Base-by-base conservation (phyloP, 371 early-diverging fungal genomes). In the Mucor saturninus region DNA sequence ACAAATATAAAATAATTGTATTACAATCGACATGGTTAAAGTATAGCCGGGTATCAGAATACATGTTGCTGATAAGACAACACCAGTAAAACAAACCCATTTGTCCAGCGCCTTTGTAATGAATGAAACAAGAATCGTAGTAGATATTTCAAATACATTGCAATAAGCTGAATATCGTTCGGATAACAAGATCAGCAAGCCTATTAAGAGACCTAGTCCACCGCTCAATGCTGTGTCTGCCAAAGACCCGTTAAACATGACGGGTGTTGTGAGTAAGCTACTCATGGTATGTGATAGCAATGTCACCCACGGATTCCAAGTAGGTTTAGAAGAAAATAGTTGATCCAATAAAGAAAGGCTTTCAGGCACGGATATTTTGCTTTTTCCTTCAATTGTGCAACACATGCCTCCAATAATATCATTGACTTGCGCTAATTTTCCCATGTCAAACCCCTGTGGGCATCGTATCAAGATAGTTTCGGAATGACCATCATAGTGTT, bases 11-110 rank as follows among this genome's bases (percentile, higher is more conserved):
- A 21, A 21, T 21, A 21, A 21, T 21, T 21, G 21, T 21, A 21
- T 21, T 71, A 92, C 88, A 64, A 93, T 86, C 30, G 87, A 70
- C 51, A 85, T 82, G 1, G 93, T 91, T 10, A 94, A 72, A 0
- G 81, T 75, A 39, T 86, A 79, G 7, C 91, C 91, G 1, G 90
- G 91, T 21, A 91, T 77, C 55, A 89, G 65, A 5, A 87, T 80
- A 7, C 85, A 80, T 13, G 86, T 76, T 1, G 73, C 65, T 11
- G 72, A 65, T 11, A 72, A 35, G 0, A 65, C 59, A 8, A 74
- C 72, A 4, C 69, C 69, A 1, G 72, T 69, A 46, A 72, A 74
- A 45, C 75, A 74, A 26, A 74, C 57, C 59, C 69, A 72, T 50
- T 54, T 50, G 58, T 68, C 60, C 9, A 72, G 31, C 0, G 72